Conservation (phyloP, 2,329 filamentous ascomycete genomes). For the Pleoardoris graminearum region DNA sequence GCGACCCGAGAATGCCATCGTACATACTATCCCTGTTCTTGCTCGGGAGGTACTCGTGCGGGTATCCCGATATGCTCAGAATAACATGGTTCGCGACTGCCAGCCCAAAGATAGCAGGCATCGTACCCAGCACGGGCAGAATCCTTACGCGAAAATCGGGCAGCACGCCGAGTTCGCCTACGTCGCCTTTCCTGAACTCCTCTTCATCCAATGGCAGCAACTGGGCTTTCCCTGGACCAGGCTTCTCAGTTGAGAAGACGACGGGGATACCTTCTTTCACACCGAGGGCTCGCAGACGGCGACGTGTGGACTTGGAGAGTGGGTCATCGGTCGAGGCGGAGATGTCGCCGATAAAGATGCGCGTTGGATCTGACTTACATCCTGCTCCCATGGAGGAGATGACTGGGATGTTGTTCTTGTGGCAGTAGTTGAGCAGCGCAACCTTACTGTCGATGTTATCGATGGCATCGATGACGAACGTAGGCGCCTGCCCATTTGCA, state of each 20-base stretch:
- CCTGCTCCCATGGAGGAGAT: slow-evolving; percentile 96
- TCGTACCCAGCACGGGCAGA: slow-evolving; percentile 89
- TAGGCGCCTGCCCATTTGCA: slow-evolving; percentile 65
- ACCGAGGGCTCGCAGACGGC: slow-evolving; percentile 74
- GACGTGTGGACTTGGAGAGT: slow-evolving; percentile 80
- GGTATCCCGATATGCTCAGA: slow-evolving; percentile 78
- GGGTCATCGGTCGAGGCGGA: slow-evolving; percentile 85
- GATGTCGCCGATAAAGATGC: slow-evolving; percentile 89
- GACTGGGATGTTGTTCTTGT: slow-evolving; percentile 74
- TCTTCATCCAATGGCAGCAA: slow-evolving; percentile 84
- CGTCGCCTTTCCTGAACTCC: slow-evolving; percentile 82
- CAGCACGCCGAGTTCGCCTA: slow-evolving; percentile 84
- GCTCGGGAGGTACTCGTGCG: slow-evolving; percentile 76
- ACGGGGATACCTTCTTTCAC: slow-evolving; percentile 85
- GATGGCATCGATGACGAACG: slow-evolving; percentile 95
- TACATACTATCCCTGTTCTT: slow-evolving; percentile 92
- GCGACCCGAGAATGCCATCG: slow-evolving; percentile 73
- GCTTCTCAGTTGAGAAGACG: slow-evolving; percentile 89
- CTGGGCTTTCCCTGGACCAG: slow-evolving; percentile 87
- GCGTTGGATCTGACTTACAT: slow-evolving; percentile 84
- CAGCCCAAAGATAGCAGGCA: slow-evolving; percentile 96
- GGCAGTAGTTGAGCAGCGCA: slow-evolving; percentile 83
- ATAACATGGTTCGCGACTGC: slow-evolving; percentile 92
- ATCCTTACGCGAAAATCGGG: slow-evolving; percentile 96
- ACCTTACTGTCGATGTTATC: slow-evolving; percentile 99